These are phyloP conservation scores for Arthromyces matolae DNA, from an alignment of 768 basidiomycete species.

Conservation along the genomic window DNA sequence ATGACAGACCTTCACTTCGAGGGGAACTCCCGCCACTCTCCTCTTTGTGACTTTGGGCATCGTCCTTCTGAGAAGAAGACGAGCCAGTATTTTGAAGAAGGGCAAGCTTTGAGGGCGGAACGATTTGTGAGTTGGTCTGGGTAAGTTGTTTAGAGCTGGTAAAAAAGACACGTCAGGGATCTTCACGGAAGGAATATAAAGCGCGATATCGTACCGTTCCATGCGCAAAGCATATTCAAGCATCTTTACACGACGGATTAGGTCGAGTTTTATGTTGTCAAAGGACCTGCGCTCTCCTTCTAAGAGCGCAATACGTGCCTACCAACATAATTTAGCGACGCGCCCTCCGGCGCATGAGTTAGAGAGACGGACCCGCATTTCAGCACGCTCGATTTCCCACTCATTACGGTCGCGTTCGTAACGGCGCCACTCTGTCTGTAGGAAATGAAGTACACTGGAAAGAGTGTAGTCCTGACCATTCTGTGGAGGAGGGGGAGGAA, in stretches of 20 bases:
- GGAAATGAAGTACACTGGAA: slow-evolving; percentile 91
- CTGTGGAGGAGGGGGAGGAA: slow-evolving; percentile 75
- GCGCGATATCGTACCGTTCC: slow-evolving; percentile 70
- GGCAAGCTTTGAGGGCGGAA: slow-evolving; percentile 64
- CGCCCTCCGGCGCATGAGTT: slow-evolving; percentile 19
- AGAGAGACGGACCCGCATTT: slow-evolving; percentile 82
- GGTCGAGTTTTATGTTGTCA: slow-evolving; percentile 94
- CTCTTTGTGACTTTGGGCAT: slow-evolving; percentile 68
- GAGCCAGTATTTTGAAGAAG: slow-evolving; percentile 53
- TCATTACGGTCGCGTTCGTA: slow-evolving; percentile 99
- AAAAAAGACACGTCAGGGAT: slow-evolving; percentile 34
- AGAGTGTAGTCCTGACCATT: slow-evolving; percentile 91
- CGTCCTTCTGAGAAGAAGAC: slow-evolving; percentile 62
- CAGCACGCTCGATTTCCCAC: slow-evolving; percentile 99
- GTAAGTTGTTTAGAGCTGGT: slow-evolving; percentile 77
- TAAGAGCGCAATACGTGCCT: slow-evolving; percentile 95
- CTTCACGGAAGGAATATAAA: slow-evolving; percentile 10
- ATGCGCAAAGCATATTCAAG: slow-evolving; percentile 94
- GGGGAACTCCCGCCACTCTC: slow-evolving; percentile 82
- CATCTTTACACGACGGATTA: slow-evolving; percentile 98
- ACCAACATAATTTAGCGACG: slow-evolving; percentile 26
- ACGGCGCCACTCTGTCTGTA: slow-evolving; percentile 96
- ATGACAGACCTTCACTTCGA: slow-evolving; percentile 66
- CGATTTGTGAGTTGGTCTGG: slow-evolving; percentile 53
- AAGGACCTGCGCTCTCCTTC: slow-evolving; percentile 97